A percentile compares a stretch with the other conserved stretches of the same genome.
Evolutionary conservation across 2,329 filamentous ascomycete genomes (phyloP).

Genomic region (Boeremia exigua): DNA sequence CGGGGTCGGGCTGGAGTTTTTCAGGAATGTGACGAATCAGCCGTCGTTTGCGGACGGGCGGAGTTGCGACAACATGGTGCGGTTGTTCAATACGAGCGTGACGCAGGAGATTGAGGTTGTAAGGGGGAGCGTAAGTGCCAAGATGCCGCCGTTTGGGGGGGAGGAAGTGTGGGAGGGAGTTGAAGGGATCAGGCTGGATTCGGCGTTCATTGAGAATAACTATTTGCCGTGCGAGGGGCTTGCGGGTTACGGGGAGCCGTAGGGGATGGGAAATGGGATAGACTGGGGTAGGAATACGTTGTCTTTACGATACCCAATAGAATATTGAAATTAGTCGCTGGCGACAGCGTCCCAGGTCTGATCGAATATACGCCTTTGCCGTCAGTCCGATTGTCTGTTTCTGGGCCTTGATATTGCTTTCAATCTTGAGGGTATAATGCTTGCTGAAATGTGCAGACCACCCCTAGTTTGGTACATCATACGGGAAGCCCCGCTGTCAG

Average conservation of each 20-base stretch:
- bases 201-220: slow-evolving; percentile 52
- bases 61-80: slow-evolving; percentile 54
- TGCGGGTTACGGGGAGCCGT: slow-evolving; percentile 29
- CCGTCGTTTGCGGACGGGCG: slow-evolving; percentile 54
- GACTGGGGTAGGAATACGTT: no score
- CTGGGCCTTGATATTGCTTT: no score
- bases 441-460: no score
- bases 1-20: slow-evolving; percentile 53
- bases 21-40: slow-evolving; percentile 62
- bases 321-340: no score
- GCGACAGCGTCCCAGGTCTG: no score
- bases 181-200: slow-evolving; percentile 46
- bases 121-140: slow-evolving; percentile 40
- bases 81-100: slow-evolving; percentile 56
- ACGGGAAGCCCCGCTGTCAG: no score
- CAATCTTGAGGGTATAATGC: no score
- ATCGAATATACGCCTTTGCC: no score
- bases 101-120: slow-evolving; percentile 46
- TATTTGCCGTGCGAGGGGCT: slow-evolving; percentile 43
- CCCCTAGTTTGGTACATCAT: no score
- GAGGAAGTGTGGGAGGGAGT: slow-evolving; percentile 41
- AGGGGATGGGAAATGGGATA: no score
- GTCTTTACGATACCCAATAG: no score
- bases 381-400: no score
- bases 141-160: slow-evolving; percentile 36